These are phyloP conservation scores for Myriosclerotinia scirpicola DNA, from an alignment of 2,329 filamentous ascomycete species.

Conservation along the genomic window DNA sequence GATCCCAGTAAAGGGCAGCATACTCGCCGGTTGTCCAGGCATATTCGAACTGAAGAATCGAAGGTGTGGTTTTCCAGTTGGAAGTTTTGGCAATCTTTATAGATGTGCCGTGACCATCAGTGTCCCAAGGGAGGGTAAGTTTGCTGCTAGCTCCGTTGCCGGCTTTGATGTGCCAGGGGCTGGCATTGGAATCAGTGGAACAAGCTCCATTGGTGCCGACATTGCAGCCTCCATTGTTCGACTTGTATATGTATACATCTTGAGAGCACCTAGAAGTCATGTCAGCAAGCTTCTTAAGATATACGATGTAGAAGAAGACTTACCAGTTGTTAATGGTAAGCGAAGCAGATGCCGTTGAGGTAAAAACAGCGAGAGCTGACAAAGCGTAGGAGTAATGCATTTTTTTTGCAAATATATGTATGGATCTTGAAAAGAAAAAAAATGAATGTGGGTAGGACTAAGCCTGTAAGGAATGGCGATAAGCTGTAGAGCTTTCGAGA, in stretches of 20 bases:
- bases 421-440: not conserved
- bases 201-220: constrained; percentile 18
- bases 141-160: constrained; percentile 17
- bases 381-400: constrained; percentile 19
- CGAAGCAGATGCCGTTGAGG: constrained; percentile 21
- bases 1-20: constrained; percentile 23
- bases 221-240: constrained; percentile 18
- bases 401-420: not conserved
- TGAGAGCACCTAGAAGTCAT: constrained; percentile 6
- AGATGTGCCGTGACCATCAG: constrained; percentile 16
- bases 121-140: constrained; percentile 16
- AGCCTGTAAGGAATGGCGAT: constrained; percentile 11
- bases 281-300: not conserved
- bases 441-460: constrained; percentile 21
- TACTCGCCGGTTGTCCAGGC: constrained; percentile 18
- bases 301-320: no score
- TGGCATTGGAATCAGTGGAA: constrained; percentile 7
- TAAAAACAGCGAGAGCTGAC: constrained; percentile 20
- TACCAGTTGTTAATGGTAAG: constrained; percentile 22
- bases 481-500: constrained; percentile 16
- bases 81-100: constrained; percentile 22
- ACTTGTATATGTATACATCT: constrained; percentile 20
- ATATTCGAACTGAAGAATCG: constrained; percentile 24
- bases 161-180: constrained; percentile 20
- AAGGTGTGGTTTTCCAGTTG: constrained; percentile 17